A percentile compares a stretch with the other conserved stretches of the same genome.
These are phyloP conservation scores for Galeopsis tetrahit DNA, from an alignment of 257 asterid species.

Conservation along the genomic window DNA sequence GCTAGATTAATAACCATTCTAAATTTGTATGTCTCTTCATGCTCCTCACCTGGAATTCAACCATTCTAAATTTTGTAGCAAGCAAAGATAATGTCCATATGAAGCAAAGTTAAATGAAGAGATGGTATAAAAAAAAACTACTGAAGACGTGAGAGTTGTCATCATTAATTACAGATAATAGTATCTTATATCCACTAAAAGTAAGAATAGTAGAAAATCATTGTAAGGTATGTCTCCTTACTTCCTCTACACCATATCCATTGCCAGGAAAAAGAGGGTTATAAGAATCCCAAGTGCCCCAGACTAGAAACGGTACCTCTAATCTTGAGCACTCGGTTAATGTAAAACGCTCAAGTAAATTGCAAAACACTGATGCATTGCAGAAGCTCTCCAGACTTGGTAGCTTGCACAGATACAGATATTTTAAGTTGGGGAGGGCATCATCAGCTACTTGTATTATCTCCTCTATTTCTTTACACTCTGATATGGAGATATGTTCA, in stretches of 20 bases:
- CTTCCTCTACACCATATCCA: background rate
- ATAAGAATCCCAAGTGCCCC: background rate
- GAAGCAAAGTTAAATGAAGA: no score
- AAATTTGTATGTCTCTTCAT: no score
- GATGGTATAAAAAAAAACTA: no score
- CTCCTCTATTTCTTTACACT: conserved; percentile 29
- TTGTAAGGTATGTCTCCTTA: background rate
- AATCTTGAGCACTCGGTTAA: background rate
- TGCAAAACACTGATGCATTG: background rate
- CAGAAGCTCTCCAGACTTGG: conserved; percentile 36
- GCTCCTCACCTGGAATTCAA: no score
- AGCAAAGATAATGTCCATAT: conserved; percentile 12
- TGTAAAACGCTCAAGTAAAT: background rate
- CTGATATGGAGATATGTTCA: background rate
- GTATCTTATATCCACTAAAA: no score
- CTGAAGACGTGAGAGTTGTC: no score
- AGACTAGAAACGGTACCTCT: background rate
- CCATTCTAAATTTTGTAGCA: background rate
- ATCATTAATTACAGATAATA: no score
- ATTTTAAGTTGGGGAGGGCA: conserved; percentile 23
- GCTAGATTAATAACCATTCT: no score
- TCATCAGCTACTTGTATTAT: background rate
- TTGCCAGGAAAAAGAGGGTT: background rate
- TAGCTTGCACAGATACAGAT: background rate
- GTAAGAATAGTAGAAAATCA: no score